Evolutionary conservation across 805 yeast genomes (phyloP).

Genomic region (Candida boidinii): DNA sequence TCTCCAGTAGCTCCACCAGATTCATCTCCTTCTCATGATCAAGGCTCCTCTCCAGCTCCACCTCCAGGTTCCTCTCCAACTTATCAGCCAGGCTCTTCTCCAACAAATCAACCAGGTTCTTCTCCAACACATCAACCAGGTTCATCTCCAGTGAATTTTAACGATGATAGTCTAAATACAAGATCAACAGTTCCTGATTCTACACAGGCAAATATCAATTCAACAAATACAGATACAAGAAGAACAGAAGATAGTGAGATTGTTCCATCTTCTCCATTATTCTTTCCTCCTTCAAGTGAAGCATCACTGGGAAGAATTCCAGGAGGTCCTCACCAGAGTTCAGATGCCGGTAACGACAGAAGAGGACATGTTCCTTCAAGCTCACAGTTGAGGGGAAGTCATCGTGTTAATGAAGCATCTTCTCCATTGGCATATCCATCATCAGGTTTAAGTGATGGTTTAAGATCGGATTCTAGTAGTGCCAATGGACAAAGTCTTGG

Average conservation of each 20-base stretch:
- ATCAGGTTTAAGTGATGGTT: constrained; percentile 30
- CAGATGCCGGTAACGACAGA: not conserved
- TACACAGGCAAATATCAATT: no score
- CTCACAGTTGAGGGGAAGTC: constrained; percentile 31
- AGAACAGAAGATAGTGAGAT: not conserved
- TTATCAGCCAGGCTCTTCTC: constrained; percentile 14
- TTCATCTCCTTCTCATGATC: constrained; percentile 18
- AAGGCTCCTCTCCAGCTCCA: no score
- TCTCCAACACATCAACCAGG: constrained; percentile 17
- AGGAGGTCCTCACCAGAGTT: constrained; percentile 8
- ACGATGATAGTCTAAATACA: no score
- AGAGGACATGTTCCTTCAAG: constrained; percentile 20
- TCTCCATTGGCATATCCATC: constrained; percentile 46
- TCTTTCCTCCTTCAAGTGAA: constrained; percentile 39
- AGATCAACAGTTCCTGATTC: constrained; percentile 30
- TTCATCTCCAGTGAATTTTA: no score
- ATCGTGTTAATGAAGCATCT: constrained; percentile 30
- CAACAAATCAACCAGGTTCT: constrained; percentile 18
- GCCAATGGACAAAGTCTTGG: constrained; percentile 35
- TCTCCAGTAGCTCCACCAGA: constrained; percentile 18
- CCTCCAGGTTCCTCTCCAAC: constrained; percentile 19
- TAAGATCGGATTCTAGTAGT: constrained; percentile 36
- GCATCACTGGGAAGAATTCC: no score
- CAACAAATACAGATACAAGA: constrained; percentile 14
- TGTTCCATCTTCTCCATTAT: constrained; percentile 51